Percentiles rank a stretch among this genome's conserved stretches.
Evolutionary conservation across 345 rosid genomes (phyloP).

Genomic region (Ailanthus altissimus): DNA sequence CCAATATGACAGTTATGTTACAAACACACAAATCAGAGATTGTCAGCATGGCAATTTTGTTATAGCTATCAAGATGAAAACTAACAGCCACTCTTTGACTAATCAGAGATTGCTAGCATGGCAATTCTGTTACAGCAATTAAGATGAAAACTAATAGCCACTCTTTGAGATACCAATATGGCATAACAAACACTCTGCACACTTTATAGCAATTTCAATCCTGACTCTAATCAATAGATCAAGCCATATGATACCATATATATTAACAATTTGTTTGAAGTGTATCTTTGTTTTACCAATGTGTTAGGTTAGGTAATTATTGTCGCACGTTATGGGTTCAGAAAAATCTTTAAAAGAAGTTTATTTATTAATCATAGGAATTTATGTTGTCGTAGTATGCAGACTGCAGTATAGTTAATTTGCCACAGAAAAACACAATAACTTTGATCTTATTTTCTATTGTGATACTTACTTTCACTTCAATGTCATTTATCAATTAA

Average conservation of each 20-base stretch:
- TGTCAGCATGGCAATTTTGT: too few relatives aligned
- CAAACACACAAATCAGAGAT: too few relatives aligned
- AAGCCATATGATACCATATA: neutral
- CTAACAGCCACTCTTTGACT: too few relatives aligned
- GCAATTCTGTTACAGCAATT: too few relatives aligned
- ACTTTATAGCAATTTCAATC: too few relatives aligned
- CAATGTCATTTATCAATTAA: neutral
- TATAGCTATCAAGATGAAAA: too few relatives aligned
- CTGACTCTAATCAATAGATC: too few relatives aligned
- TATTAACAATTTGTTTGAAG: neutral
- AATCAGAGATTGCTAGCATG: too few relatives aligned
- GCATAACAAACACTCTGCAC: too few relatives aligned
- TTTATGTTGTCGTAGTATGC: neutral
- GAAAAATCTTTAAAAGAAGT: neutral
- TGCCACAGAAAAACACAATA: neutral
- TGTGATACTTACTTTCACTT: neutral
- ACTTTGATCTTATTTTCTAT: neutral
- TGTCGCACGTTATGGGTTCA: neutral
- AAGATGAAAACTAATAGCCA: too few relatives aligned
- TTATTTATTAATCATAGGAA: neutral
- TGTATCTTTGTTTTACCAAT: neutral
- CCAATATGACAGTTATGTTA: too few relatives aligned
- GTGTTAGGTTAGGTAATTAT: neutral
- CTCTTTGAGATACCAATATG: too few relatives aligned
- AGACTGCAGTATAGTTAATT: neutral